Base-by-base conservation (phyloP, 345 rosid species). In the Syzygium oleosum region DNA sequence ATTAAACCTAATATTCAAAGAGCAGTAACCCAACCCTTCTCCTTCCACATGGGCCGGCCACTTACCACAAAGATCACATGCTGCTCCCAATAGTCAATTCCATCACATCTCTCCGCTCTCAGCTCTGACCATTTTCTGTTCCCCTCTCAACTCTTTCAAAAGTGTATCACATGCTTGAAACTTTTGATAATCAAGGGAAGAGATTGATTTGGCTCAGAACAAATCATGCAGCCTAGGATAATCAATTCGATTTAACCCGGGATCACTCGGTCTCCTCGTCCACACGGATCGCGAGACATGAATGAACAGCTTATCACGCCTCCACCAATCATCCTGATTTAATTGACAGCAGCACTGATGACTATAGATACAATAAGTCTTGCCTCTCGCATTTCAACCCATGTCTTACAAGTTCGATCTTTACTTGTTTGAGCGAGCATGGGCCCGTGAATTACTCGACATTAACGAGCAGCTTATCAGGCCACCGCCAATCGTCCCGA, bases 401-500 rank as follows among this genome's bases (percentile, higher is more conserved):
- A 7, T 43, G 46, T 43, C 46, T 5, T 6, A 43, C 46, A 43
- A 43, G 46, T 43, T 43, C 46, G 46, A 43, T 43, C 46, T 43
- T 43, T 43, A 43, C 46, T 43, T 43, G 46, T 3, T 43, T 6
- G 46, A 43, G 1, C 7, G 46, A 43, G 7, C 46, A 43, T 6
- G 46, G 0, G 0, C 29, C 6, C 2, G 2, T 0, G 2, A 29
- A 29, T n/a, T 8, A 63, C 77, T 63, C 2, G 9, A 29, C 2
- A 63, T 7, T n/a, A 13, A 14, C 1, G 38, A n/a, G 15, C 17
- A 13, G 0, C 4, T 25, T 27, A 59, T 27, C 13, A 5, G 68
- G 12, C 0, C 2, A 0, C 7, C 46, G 38, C 1, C 5, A 29
- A n/a, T 29, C 11, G 4, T 63, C 1, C 5, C 2, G 14, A n/a